Evolutionary conservation across 306 rosid genomes (phyloP).

Genomic region (Quercus ilex): DNA sequence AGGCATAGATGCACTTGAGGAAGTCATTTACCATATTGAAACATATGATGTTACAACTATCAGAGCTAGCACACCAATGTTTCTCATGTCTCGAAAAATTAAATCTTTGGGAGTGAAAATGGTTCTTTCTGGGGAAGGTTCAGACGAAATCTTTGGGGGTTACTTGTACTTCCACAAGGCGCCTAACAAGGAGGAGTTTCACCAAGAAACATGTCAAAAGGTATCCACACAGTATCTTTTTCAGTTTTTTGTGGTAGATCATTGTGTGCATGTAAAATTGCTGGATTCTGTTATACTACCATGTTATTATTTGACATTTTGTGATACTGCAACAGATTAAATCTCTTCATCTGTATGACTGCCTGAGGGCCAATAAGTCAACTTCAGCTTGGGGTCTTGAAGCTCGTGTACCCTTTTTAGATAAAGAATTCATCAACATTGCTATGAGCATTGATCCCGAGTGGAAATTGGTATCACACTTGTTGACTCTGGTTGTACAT

Average conservation of each 20-base stretch:
- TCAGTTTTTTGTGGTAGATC: slow-evolving; percentile 4
- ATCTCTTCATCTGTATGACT: slow-evolving; percentile 94
- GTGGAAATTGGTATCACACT: slow-evolving; percentile 75
- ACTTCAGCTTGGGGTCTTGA: slow-evolving; percentile 99
- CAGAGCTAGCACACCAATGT: slow-evolving; percentile 99
- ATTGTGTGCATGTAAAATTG: neutral
- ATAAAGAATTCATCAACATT: slow-evolving; percentile 66
- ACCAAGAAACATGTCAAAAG: slow-evolving; percentile 91
- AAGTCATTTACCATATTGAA: slow-evolving; percentile 94
- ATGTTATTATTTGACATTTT: slow-evolving; percentile 15
- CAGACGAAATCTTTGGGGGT: slow-evolving; percentile 98
- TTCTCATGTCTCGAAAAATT: slow-evolving; percentile 97
- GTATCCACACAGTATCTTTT: slow-evolving; percentile 31
- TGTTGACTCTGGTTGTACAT: neutral
- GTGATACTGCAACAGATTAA: slow-evolving; percentile 57
- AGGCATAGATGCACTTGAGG: slow-evolving; percentile 97
- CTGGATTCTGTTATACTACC: slow-evolving; percentile 1
- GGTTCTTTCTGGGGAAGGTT: slow-evolving; percentile 99
- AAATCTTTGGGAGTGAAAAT: slow-evolving; percentile 98
- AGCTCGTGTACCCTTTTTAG: slow-evolving; percentile 98
- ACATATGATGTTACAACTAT: slow-evolving; percentile 93
- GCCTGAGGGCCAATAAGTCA: slow-evolving; percentile 92
- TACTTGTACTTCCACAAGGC: slow-evolving; percentile 98
- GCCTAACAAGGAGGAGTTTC: slow-evolving; percentile 88
- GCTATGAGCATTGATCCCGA: slow-evolving; percentile 94